These are phyloP conservation scores for Ceratopteris richardii DNA, from an alignment of 75 land plant species.

Conservation along the genomic window DNA sequence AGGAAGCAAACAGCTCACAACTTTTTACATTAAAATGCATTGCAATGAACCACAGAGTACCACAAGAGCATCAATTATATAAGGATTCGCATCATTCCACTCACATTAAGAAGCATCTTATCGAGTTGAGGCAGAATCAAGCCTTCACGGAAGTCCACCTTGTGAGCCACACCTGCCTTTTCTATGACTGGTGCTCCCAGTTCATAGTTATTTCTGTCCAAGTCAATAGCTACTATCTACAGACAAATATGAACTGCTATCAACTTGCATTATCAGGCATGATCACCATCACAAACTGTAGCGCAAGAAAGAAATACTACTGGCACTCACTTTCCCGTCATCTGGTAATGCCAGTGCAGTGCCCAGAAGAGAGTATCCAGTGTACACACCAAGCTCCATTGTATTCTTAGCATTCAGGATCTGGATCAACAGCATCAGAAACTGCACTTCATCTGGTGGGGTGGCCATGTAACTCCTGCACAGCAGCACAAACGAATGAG, in stretches of 20 bases:
- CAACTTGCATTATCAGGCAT: not conserved
- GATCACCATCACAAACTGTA: too few species aligned
- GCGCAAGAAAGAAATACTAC: not conserved
- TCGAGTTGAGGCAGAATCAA: constrained; percentile 50
- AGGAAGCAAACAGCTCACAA: not conserved
- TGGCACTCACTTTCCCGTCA: constrained; percentile 54
- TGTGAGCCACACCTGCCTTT: constrained; percentile 67
- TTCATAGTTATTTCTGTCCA: constrained; percentile 51
- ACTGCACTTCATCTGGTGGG: constrained; percentile 71
- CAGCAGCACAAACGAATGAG: not conserved
- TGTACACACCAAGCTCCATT: constrained; percentile 65
- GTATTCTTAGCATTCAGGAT: constrained; percentile 80
- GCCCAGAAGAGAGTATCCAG: constrained; percentile 75
- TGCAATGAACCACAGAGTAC: not conserved
- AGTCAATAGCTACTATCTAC: constrained; percentile 67
- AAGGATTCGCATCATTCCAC: not conserved
- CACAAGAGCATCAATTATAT: too few species aligned
- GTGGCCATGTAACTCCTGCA: constrained; percentile 59
- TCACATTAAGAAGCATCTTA: constrained; percentile 34
- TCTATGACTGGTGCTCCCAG: constrained; percentile 48
- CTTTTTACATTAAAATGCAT: not conserved
- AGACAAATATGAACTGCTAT: not conserved
- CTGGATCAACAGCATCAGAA: constrained; percentile 56
- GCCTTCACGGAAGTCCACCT: constrained; percentile 70
- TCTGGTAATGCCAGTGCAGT: constrained; percentile 82